phyloP scores from a whole-genome alignment of 192 early-diverging fungal genomes.

The Linnemannia exigua region DNA sequence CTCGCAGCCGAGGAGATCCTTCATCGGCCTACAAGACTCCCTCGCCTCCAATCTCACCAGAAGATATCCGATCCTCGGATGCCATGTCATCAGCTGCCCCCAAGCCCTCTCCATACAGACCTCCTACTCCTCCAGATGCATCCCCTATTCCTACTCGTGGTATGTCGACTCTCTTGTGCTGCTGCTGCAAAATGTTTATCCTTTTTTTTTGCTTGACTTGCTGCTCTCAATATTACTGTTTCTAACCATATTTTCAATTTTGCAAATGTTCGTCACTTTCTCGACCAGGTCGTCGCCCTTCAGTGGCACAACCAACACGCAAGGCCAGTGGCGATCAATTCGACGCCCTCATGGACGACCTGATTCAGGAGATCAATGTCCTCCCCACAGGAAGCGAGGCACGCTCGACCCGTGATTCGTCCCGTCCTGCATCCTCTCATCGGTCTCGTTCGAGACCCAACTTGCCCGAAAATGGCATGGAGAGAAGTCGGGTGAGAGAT shows the following conservation, averaged over 20 bases:
- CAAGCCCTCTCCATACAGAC: constrained; percentile 27
- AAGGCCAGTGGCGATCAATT: constrained; percentile 43
- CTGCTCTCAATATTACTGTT: neutral
- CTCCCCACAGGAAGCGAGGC: constrained; percentile 25
- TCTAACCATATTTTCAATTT: constrained; percentile 1
- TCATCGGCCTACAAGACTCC: constrained; percentile 48
- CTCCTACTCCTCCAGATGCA: constrained; percentile 46
- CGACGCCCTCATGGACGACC: constrained; percentile 59
- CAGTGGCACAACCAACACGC: constrained; percentile 23
- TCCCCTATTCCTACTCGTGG: constrained; percentile 38
- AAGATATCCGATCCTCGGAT: constrained; percentile 30
- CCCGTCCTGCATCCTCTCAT: constrained; percentile 45
- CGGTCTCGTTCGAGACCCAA: constrained; percentile 53
- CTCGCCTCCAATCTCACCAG: constrained; percentile 42
- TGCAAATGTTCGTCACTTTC: neutral
- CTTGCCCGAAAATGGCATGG: constrained; percentile 27
- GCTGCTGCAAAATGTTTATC: neutral
- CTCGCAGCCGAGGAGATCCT: constrained; percentile 15
- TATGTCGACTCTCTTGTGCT: neutral
- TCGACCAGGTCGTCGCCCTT: constrained; percentile 31
- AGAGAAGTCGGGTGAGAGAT: constrained; percentile 7
- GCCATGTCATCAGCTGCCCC: constrained; percentile 3
- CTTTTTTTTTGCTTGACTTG: neutral
- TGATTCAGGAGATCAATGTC: constrained; percentile 60
- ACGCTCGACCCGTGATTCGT: constrained; percentile 27